Base-by-base conservation (phyloP, 345 rosid genomes). In the Brassica cretica region DNA sequence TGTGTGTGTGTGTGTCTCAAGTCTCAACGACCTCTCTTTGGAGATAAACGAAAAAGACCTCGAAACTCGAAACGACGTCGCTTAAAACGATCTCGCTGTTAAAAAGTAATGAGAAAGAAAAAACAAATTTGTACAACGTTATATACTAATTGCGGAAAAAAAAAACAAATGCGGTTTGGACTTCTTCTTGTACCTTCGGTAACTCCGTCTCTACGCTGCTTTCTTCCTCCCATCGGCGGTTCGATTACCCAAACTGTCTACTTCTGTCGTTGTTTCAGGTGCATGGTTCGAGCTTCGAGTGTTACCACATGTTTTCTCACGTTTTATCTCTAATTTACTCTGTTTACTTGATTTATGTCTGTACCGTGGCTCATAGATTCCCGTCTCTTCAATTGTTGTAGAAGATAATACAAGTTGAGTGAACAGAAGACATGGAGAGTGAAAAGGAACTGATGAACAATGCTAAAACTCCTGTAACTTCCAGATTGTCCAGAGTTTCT, bases 401-500 rank as follows among this genome's bases (percentile, higher is more conserved):
- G 71, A 39, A 39, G 44, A 39, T 8, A 1, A 32, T 32, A 35
- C 7, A 35, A 0, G 46, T 19, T 70, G 37, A 78, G 44, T 56
- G 66, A 68, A 68, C 9, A 1, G 44, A 65, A 75, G 82, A 78
- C 3, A 89, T 87, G 97, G 88, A 83, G 74, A 44, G 11, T 68
- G 82, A 73, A 32, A 78, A 79, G 19, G 21, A 35, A 73, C 55
- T 82, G 14, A 59, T 68, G 76, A 33, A 86, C 0, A 25, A 71
- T 58, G 76, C 80, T 64, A 86, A 80, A 62, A 83, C 27, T 44
- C 16, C 65, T 72, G 89, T 82, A 12, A 49, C 60, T 78, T 88
- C 78, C 73, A 87, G 95, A 55, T 16, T 90, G 35, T 86, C 92
- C 79, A 84, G 82, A 68, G 89, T 92, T 29, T 88, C 94, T 39